Base-by-base conservation (phyloP, 805 yeast genomes). In the Schizosaccharomyces lindneri region DNA sequence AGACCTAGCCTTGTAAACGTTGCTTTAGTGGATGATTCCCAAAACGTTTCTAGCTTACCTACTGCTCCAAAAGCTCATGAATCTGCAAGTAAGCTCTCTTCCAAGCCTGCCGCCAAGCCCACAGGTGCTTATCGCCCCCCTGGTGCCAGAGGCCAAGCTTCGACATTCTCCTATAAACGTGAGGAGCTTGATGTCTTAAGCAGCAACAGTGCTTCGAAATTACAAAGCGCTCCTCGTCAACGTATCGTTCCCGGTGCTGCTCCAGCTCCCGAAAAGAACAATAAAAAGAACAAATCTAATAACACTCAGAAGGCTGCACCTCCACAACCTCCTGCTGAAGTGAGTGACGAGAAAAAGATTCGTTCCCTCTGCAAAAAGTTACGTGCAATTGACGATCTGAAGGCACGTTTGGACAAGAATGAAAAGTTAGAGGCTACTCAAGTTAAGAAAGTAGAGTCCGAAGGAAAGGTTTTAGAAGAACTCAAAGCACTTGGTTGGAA, bases 111-210 rank as follows among this genome's bases (percentile, higher is more conserved):
- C 21, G 70, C 78, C 62, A 84, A 83, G 69, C 83, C 89, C 62
- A 78, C 80, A 41, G 95, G 96, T 62, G 97, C 97, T 55, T 93
- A 93, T 71, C 81, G 95, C 71, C 98, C 98, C 29, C 98, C 99
- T 1, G 96, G 88, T 72, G 95, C 97, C 11, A 79, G 95, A 71
- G 71, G 72, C 2, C 64, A 51, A 29, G 36, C n/a, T 17, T 51
- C 57, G 1, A 24, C 57, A 21, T 21, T 51, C n/a, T 51, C 57
- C 29, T 29, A 51, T 24, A 24, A 29, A 5, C 31, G 31, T 27
- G 43, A 31, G 15, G 60, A 36, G 43, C 43, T 57, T 19, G 48
- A 41, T n/a, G 43, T 57, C 7, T 19, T 39, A 48, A 36, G 60
- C 48, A 57, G 60, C n/a, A 36, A 41, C 9, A 36, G 43, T 4